Base-by-base conservation (phyloP, 78 protist genomes). In the Anaeramoeba flamelloides region DNA sequence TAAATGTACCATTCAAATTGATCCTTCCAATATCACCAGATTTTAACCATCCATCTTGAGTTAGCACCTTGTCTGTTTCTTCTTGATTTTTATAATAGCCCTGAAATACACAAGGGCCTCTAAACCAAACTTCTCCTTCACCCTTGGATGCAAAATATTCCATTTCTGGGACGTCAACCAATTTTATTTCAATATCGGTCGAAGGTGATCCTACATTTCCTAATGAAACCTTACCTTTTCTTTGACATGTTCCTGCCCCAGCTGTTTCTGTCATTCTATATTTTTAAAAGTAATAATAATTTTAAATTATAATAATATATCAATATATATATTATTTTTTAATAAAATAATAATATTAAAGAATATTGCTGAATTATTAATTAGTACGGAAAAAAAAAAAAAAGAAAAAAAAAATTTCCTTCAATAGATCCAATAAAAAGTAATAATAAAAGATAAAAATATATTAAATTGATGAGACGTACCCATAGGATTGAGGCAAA, bases 21-120 rank as follows among this genome's bases (percentile, higher is more conserved):
- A 87, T 17, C 81, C 79, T 80, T 30, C 94, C 98, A 74, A 97
- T 41, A 88, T 97, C 99, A 69, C 98, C 98, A 4, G 99, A 90
- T 87, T 89, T 90, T 88, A 93, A 88, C 90, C 90, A 97, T 37
- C 97, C 95, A 53, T 91, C 93, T n/a, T n/a, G n/a, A 41, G 86
- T 87, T 30, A 93, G 2, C 0, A 81, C 89, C 77, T 90, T 92
- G 1, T 4, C 74, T 17, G 99, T 96, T 83, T 85, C 90, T 12
- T 91, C 94, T 41, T 87, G 88, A 33, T 82, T 74, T 64, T 91
- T 91, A 86, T 82, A 91, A 83, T 95, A 95, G 38, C 97, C 97
- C 1, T 0, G 31, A 86, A 90, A 86, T 34, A 95, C 85, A 38
- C 39, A 75, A 34, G 87, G 83, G 38, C 98, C 97, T 39, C 95